These are phyloP conservation scores for Phytophthora macrochlamydospora DNA, from an alignment of 352 stramenopile species.

Conservation along the genomic window DNA sequence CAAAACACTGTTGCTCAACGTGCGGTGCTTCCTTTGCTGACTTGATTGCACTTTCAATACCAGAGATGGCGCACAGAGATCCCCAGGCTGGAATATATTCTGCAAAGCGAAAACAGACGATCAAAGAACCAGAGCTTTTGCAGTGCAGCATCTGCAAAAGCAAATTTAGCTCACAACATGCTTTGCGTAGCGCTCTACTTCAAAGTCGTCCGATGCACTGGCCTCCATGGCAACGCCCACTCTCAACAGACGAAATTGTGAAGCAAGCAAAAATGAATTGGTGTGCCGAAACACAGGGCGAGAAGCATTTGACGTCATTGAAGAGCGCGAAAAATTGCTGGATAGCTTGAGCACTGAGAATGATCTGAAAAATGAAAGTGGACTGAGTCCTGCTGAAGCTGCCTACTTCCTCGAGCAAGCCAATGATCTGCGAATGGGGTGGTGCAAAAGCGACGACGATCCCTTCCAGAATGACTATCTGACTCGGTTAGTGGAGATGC, in stretches of 20 bases:
- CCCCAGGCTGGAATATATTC: not conserved
- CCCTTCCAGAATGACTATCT: constrained; percentile 30
- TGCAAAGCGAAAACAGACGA: not conserved
- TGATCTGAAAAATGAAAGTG: not conserved
- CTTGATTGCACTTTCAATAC: not conserved
- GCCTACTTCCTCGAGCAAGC: not conserved
- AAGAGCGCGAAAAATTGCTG: constrained; percentile 1
- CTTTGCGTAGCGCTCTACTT: constrained; percentile 4
- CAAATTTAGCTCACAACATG: constrained; percentile 12
- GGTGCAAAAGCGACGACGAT: constrained; percentile 15
- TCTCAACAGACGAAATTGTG: constrained; percentile 1
- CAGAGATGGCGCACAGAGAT: not conserved
- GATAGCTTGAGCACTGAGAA: not conserved
- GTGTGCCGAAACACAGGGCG: not conserved
- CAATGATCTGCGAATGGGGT: constrained; percentile 1
- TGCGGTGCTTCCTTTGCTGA: constrained; percentile 2
- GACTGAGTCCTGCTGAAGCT: not conserved
- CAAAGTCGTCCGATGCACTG: constrained; percentile 3
- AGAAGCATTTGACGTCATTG: not conserved
- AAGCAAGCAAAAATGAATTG: not conserved
- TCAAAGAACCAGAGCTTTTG: constrained; percentile 1
- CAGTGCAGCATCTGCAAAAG: not conserved
- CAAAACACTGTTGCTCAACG: not conserved
- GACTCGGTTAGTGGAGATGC: not conserved
- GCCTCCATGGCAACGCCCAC: constrained; percentile 3